A percentile compares a stretch with the other conserved stretches of the same genome.
These are phyloP conservation scores for Wickerhamiella siamensis DNA, from an alignment of 805 yeast species.

Conservation along the genomic window DNA sequence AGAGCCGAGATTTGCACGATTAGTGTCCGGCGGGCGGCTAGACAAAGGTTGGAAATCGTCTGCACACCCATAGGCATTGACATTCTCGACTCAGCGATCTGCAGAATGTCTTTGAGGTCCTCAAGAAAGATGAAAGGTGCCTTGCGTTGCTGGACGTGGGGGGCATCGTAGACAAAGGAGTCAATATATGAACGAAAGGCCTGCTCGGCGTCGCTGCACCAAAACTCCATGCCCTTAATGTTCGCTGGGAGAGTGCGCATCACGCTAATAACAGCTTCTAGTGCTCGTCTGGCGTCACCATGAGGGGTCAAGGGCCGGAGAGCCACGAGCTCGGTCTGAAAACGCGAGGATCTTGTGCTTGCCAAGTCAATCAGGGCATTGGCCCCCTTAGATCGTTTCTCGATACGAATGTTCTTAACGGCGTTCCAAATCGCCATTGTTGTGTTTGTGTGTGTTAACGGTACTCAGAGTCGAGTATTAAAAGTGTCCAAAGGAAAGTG, in stretches of 20 bases:
- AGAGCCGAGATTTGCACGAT: constrained; percentile 3
- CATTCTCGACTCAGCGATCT: constrained; percentile 5
- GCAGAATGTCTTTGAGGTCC: constrained; percentile 7
- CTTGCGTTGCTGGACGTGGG: constrained; percentile 4
- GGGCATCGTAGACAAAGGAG: constrained; percentile 3
- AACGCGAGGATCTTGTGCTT: constrained; percentile 3
- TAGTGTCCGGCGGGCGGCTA: constrained; percentile 7
- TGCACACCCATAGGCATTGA: constrained; percentile 6
- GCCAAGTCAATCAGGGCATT: constrained; percentile 7
- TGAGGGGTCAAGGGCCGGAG: constrained; percentile 3
- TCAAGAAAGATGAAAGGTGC: constrained; percentile 8
- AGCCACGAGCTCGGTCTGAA: constrained; percentile 2
- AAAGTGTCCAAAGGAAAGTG: too few relatives aligned
- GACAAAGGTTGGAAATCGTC: constrained; percentile 3
- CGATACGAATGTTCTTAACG: constrained; percentile 5
- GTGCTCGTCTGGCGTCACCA: neutral
- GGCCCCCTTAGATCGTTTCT: constrained; percentile 6
- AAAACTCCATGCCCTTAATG: constrained; percentile 2
- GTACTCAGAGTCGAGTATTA: too few relatives aligned
- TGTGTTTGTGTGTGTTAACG: neutral
- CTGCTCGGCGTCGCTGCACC: constrained; percentile 7
- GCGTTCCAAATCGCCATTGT: constrained; percentile 4
- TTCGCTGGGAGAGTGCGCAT: constrained; percentile 3
- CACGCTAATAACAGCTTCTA: neutral
- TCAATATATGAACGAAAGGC: constrained; percentile 7